Base-by-base conservation (phyloP, 805 yeast genomes). In the Wickerhamiella azyma region DNA sequence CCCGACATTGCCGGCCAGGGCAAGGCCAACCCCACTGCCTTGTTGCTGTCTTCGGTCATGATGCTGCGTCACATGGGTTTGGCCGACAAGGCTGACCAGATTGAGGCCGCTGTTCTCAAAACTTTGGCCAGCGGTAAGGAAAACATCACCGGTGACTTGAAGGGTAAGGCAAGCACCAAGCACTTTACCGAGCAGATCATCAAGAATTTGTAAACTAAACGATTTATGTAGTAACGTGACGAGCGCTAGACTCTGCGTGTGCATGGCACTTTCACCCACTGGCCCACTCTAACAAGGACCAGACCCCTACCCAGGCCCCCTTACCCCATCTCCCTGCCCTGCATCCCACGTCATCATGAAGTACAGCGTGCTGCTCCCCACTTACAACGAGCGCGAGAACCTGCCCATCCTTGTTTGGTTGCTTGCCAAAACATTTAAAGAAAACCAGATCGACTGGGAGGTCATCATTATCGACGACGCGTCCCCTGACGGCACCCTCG, bases 1-100 rank as follows among this genome's bases (percentile, higher is more conserved):
- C 98, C 98, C 59, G 98, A 92, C 67, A 92, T 92, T 62, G 97
- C 97, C 52, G 98, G 98, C 64, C 85, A 92, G 76, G 94, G 94
- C 65, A 77, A 85, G 66, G 98, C 98, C 54, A 92, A 92, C 79
- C 98, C 98, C 71, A 92, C 98, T 51, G 98, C 98, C 48, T 70
- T 92, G 64, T 74, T 92, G 66, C 76, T 92, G 64, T 85, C 96
- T 43, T 89, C 97, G 39, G 85, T 88, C 64, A 92, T 92, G 96
- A 89, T 92, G 97, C 81, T 92, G 75, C 83, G 94, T 73, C 98
- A 92, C 76, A 89, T 92, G 97, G 80, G 85, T 45, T 77, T 92
- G 67, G 74, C 75, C 66, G 69, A 72, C 28, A 76, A 81, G 61
- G 97, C 96, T 57, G 81, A 76, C 65, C 75, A 70, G 66, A 85